phyloP scores from a whole-genome alignment of 2,329 filamentous ascomycete genomes.

The Fusarium mangiferae region DNA sequence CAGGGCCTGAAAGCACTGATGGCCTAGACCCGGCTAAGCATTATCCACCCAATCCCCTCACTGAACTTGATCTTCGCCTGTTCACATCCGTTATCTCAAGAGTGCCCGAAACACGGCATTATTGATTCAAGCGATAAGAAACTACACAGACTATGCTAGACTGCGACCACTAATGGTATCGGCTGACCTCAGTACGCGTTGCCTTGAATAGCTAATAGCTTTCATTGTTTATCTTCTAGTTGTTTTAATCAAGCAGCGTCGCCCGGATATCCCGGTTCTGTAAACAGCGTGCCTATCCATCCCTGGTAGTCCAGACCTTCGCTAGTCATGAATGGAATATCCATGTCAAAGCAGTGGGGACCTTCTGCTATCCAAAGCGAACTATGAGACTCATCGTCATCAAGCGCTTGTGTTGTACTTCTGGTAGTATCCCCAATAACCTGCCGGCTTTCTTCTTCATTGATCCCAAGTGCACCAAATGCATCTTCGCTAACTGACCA shows the following conservation, averaged over 20 bases:
- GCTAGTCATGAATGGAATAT: not conserved
- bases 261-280: not conserved
- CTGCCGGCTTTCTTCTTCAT: rapidly evolving
- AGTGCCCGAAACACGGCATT: not conserved
- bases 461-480: not conserved
- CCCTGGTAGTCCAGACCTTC: not conserved
- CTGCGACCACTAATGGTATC: rapidly evolving
- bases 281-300: not conserved
- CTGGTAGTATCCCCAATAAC: rapidly evolving
- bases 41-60: not conserved
- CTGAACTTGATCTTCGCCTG: not conserved
- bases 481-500: not conserved
- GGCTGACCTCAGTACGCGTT: not conserved
- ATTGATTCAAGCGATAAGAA: not conserved
- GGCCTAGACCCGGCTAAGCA: not conserved
- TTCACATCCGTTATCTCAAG: not conserved
- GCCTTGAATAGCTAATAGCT: not conserved
- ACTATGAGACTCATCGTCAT: not conserved
- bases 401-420: not conserved
- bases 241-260: not conserved
- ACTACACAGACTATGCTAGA: rapidly evolving
- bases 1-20: not conserved
- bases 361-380: not conserved
- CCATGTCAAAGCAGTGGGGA: not conserved
- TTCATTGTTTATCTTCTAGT: not conserved